Conservation (phyloP, 148 eudicot genomes). For the Cornus suecica region DNA sequence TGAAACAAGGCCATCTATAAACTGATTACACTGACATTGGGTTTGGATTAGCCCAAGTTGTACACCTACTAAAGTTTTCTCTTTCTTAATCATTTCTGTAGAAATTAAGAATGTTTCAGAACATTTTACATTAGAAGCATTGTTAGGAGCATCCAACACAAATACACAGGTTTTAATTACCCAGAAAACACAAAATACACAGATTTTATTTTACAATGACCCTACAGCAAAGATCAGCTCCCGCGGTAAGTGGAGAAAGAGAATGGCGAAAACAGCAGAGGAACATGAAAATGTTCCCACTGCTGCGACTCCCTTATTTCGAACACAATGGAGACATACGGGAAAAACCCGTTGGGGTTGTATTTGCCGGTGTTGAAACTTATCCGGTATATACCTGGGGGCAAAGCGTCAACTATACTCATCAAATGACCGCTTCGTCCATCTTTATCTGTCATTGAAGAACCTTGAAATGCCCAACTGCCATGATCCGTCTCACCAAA, state of each 20-base stretch:
- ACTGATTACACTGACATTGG: too few relatives aligned
- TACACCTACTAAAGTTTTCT: too few relatives aligned
- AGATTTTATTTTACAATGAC: slow-evolving; percentile 1
- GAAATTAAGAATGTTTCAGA: not conserved
- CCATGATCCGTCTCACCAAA: slow-evolving; percentile 46
- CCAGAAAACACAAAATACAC: not conserved
- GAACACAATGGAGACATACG: slow-evolving; percentile 76
- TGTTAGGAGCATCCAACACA: not conserved
- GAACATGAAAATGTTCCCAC: slow-evolving; percentile 93
- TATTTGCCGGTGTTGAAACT: slow-evolving; percentile 85
- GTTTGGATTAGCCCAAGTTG: too few relatives aligned
- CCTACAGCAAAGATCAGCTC: slow-evolving; percentile 34
- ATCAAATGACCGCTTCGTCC: slow-evolving; percentile 84
- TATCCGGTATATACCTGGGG: slow-evolving; percentile 66
- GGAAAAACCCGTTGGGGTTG: slow-evolving; percentile 70
- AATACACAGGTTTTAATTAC: not conserved
- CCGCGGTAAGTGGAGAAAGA: slow-evolving; percentile 90
- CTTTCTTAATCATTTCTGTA: too few relatives aligned
- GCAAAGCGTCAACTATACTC: slow-evolving; percentile 58
- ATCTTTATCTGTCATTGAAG: slow-evolving; percentile 70
- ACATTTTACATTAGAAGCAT: not conserved
- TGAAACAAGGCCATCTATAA: too few relatives aligned
- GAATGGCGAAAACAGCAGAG: slow-evolving; percentile 83
- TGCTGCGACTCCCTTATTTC: slow-evolving; percentile 78
- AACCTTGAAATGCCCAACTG: slow-evolving; percentile 56